These are phyloP conservation scores for Cryphonectria carpinicola DNA, from an alignment of 2,329 filamentous ascomycete species.

Conservation along the genomic window DNA sequence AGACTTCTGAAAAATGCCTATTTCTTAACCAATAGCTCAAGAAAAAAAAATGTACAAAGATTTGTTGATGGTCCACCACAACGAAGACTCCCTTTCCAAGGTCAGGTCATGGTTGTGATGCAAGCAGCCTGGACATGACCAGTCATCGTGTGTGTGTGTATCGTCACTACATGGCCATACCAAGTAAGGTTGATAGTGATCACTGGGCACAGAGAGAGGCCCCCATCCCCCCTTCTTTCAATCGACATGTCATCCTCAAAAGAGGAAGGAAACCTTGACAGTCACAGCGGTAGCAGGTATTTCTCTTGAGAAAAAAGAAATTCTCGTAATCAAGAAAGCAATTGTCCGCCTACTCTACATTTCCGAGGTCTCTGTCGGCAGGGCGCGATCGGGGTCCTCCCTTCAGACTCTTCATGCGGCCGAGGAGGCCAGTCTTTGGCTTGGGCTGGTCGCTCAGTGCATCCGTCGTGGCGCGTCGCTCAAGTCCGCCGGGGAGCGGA, in stretches of 20 bases:
- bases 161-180: not conserved
- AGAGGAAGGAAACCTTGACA: not conserved
- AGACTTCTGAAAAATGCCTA: slow-evolving; percentile 22
- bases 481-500: slow-evolving; percentile 64
- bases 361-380: slow-evolving; percentile 16
- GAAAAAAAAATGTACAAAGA: slow-evolving; percentile 29
- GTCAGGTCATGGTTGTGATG: not conserved
- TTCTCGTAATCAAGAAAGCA: not conserved
- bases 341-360: slow-evolving; percentile 16
- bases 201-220: not conserved
- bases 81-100: slow-evolving; percentile 21
- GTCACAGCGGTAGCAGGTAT: not conserved
- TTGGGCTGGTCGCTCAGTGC: slow-evolving; percentile 46
- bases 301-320: not conserved
- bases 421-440: slow-evolving; percentile 68
- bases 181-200: not conserved
- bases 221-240: not conserved
- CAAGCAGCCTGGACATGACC: no score
- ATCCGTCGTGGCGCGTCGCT: slow-evolving; percentile 69
- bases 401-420: slow-evolving; percentile 82
- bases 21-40: slow-evolving; percentile 18
- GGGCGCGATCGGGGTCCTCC: slow-evolving; percentile 51
- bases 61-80: slow-evolving; percentile 14
- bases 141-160: not conserved
- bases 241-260: not conserved